Conservation (phyloP, 805 yeast species). For the Yarrowia hollandica region DNA sequence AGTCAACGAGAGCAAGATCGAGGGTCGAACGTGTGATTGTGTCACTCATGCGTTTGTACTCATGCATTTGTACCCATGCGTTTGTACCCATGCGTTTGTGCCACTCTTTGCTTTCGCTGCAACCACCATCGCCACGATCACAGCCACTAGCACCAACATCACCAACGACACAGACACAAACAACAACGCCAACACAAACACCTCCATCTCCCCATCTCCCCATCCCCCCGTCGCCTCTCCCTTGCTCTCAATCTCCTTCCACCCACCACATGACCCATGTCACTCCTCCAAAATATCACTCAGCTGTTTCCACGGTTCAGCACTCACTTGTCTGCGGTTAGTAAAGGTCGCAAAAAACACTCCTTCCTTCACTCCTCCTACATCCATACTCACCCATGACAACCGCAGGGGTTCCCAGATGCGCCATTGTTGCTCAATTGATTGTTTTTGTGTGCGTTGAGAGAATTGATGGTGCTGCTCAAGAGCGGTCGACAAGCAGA, state of each 20-base stretch:
- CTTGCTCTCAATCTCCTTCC: no score
- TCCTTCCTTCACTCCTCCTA: not conserved
- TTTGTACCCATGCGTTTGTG: no score
- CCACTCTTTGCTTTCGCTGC: no score
- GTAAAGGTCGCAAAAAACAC: not conserved
- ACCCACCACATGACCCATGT: not conserved
- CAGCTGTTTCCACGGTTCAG: no score
- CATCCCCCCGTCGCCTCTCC: no score
- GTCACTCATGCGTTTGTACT: not conserved
- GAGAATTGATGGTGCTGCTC: slow-evolving; percentile 8
- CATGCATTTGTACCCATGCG: not conserved
- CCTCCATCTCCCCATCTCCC: not conserved
- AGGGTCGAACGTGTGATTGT: no score
- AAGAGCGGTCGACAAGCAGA: slow-evolving; percentile 8
- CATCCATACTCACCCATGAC: slow-evolving; percentile 77
- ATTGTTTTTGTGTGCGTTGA: not conserved
- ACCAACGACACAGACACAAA: not conserved
- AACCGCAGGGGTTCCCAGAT: slow-evolving; percentile 66
- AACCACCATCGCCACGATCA: no score
- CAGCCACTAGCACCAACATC: not conserved
- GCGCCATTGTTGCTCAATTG: slow-evolving; percentile 34
- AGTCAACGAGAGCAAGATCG: no score
- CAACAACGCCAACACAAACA: not conserved
- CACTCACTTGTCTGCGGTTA: slow-evolving; percentile 29
- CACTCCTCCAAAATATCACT: not conserved